Percentiles rank a stretch among this genome's conserved stretches.
phyloP scores from a whole-genome alignment of 2,329 filamentous ascomycete genomes.

The Ceratocystis ficicola region DNA sequence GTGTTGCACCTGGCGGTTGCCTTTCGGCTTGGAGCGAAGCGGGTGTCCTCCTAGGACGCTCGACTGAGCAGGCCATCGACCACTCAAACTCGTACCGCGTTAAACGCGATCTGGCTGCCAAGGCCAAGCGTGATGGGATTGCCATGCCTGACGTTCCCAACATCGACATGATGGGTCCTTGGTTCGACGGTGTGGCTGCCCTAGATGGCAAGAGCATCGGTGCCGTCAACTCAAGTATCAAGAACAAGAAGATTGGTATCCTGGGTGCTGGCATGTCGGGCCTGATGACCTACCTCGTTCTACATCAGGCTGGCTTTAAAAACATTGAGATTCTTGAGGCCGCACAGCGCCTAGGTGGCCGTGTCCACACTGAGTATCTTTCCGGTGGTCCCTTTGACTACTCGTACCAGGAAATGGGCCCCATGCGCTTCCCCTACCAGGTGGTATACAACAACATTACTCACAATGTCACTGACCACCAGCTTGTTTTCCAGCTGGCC shows the following conservation, averaged over 20 bases:
- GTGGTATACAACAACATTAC: constrained; percentile 44
- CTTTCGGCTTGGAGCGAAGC: constrained; percentile 32
- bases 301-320: constrained; percentile 41
- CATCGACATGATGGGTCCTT: constrained; percentile 35
- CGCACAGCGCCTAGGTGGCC: constrained; percentile 47
- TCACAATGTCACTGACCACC: constrained; percentile 48
- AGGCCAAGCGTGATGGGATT: constrained; percentile 28
- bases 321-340: constrained; percentile 53
- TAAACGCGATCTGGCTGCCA: constrained; percentile 22
- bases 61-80: constrained; percentile 24
- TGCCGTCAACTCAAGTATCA: constrained; percentile 40
- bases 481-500: constrained; percentile 52
- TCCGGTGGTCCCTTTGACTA: constrained; percentile 49
- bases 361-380: constrained; percentile 52
- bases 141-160: constrained; percentile 37
- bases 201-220: constrained; percentile 36
- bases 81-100: constrained; percentile 20
- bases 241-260: constrained; percentile 49
- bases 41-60: constrained; percentile 28
- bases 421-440: constrained; percentile 51
- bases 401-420: constrained; percentile 55
- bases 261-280: constrained; percentile 55
- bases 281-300: constrained; percentile 45
- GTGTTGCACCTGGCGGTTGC: constrained; percentile 30
- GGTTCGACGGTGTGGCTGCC: constrained; percentile 53